phyloP scores from a whole-genome alignment of 257 asterid genomes.

The Petunia secreta region DNA sequence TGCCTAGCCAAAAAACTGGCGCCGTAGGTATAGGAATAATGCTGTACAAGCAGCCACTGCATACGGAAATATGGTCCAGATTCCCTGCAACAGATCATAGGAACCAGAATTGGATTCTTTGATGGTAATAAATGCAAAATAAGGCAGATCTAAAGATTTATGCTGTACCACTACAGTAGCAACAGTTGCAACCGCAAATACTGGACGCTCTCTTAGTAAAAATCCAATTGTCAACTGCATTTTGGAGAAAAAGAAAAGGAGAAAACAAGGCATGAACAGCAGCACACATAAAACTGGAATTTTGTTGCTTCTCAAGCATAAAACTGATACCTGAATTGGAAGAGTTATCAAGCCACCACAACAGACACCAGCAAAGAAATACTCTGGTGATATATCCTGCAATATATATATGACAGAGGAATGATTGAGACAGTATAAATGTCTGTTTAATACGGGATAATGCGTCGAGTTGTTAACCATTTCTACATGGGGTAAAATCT shows the following conservation, averaged over 20 bases:
- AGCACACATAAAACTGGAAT: slow-evolving; percentile 5
- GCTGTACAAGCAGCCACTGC: slow-evolving; percentile 73
- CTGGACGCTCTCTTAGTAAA: slow-evolving; percentile 76
- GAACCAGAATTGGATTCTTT: slow-evolving; percentile 24
- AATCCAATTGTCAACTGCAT: slow-evolving; percentile 78
- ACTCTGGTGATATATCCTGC: slow-evolving; percentile 81
- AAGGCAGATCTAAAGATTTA: slow-evolving; percentile 9
- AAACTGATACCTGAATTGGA: slow-evolving; percentile 68
- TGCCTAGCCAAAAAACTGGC: slow-evolving; percentile 49
- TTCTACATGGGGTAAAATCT: neutral
- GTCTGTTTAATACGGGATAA: neutral
- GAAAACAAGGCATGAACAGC: neutral
- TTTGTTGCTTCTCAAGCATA: neutral
- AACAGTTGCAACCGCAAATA: slow-evolving; percentile 80
- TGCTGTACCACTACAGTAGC: slow-evolving; percentile 74
- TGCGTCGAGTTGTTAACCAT: slow-evolving; percentile 12
- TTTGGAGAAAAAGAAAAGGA: slow-evolving; percentile 16
- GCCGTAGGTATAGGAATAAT: slow-evolving; percentile 58
- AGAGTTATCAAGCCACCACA: slow-evolving; percentile 86
- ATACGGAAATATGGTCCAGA: slow-evolving; percentile 82
- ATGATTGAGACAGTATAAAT: slow-evolving; percentile 17
- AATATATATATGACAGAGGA: slow-evolving; percentile 28
- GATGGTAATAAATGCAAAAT: slow-evolving; percentile 19
- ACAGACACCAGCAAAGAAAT: slow-evolving; percentile 92
- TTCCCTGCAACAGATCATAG: slow-evolving; percentile 54